Conservation (phyloP, 495 filamentous ascomycete species). For the Xanthoparmelia taractica region DNA sequence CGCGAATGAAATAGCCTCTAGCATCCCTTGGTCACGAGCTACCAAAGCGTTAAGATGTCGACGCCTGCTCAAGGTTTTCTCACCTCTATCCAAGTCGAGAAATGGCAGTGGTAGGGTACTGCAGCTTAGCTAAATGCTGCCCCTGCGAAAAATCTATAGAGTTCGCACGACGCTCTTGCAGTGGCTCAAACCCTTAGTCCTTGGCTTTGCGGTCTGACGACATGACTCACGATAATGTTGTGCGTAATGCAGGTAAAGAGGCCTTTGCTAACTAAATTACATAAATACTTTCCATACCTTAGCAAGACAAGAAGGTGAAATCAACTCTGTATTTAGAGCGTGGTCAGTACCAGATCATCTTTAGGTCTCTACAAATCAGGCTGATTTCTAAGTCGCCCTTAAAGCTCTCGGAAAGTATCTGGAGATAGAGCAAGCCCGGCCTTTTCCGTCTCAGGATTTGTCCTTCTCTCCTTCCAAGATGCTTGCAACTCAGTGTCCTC, state of each 20-base stretch:
- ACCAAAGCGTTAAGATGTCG: background rate
- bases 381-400: background rate
- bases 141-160: background rate
- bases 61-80: background rate
- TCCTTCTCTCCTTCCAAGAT: background rate
- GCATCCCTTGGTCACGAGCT: background rate
- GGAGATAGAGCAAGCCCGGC: background rate
- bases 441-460: background rate
- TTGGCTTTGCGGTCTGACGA: background rate
- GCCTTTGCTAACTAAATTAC: background rate
- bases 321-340: background rate
- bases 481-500: background rate
- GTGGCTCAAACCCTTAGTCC: background rate
- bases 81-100: background rate
- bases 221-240: background rate
- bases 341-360: background rate
- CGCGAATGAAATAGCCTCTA: background rate
- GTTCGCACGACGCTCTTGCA: background rate
- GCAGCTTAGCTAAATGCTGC: background rate
- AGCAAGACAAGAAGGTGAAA: background rate
- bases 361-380: background rate
- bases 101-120: background rate
- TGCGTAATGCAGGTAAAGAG: background rate
- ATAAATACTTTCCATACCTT: background rate
- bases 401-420: background rate